Conservation (phyloP, 2,329 filamentous ascomycete genomes). For the Pseudogymnoascus sp. region DNA sequence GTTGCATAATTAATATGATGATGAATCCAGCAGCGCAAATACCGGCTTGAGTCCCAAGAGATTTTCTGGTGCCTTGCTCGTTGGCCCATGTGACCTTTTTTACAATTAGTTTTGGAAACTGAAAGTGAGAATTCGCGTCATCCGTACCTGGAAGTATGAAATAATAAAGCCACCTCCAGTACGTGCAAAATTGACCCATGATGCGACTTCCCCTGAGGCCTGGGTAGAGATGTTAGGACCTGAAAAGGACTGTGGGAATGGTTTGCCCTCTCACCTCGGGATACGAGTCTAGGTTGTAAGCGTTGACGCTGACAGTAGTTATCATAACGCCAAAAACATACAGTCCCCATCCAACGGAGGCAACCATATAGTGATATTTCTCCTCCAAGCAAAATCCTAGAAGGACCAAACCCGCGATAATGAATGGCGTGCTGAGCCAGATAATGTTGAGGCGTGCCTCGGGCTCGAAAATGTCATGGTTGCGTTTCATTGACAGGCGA, state of each 20-base stretch:
- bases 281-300: slow-evolving; percentile 47
- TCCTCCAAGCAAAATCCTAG: slow-evolving; percentile 44
- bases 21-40: slow-evolving; percentile 32
- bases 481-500: slow-evolving; percentile 34
- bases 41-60: slow-evolving; percentile 40
- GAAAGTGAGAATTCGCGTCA: neutral
- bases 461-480: slow-evolving; percentile 47
- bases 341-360: slow-evolving; percentile 42
- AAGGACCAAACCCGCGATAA: slow-evolving; percentile 41
- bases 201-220: slow-evolving; percentile 39
- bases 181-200: slow-evolving; percentile 43
- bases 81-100: slow-evolving; percentile 37
- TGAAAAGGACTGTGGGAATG: neutral
- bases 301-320: slow-evolving; percentile 42
- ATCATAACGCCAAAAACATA: slow-evolving; percentile 50
- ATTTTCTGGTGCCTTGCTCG: slow-evolving; percentile 34
- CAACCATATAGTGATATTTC: slow-evolving; percentile 44
- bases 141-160: slow-evolving; percentile 38
- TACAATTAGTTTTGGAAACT: neutral
- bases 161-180: slow-evolving; percentile 44
- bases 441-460: slow-evolving; percentile 45
- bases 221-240: neutral
- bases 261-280: slow-evolving; percentile 37
- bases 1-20: slow-evolving; percentile 29
- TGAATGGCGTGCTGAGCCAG: slow-evolving; percentile 40